Conservation (phyloP, 2,329 filamentous ascomycete species). For the Epichloe hybrida region DNA sequence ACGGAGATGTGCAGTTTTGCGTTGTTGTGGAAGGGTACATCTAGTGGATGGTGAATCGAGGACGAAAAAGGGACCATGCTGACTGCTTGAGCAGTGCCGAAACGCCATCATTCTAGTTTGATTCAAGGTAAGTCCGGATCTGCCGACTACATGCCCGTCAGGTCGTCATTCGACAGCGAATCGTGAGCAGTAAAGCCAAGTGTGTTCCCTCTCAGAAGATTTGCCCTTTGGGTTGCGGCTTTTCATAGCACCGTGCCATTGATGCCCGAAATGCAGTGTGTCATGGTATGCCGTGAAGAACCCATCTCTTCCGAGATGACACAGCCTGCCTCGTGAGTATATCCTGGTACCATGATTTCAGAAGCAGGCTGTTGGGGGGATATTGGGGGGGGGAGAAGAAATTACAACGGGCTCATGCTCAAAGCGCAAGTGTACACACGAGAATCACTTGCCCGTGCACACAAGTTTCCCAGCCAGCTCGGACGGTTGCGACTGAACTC, state of each 20-base stretch:
- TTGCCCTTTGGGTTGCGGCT: background rate
- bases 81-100: too few relatives aligned
- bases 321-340: background rate
- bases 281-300: slow-evolving; percentile 1
- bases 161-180: too few relatives aligned
- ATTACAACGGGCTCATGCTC: background rate
- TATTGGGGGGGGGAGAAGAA: too few relatives aligned
- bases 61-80: background rate
- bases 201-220: too few relatives aligned
- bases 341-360: background rate
- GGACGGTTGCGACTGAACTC: background rate
- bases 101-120: too few relatives aligned
- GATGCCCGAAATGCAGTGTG: background rate
- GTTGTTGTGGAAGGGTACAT: background rate
- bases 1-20: too few relatives aligned
- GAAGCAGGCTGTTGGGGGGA: background rate
- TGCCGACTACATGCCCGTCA: too few relatives aligned
- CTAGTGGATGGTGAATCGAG: background rate
- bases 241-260: background rate
- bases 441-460: background rate
- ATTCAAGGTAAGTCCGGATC: too few relatives aligned
- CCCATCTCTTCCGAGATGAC: background rate
- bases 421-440: too few relatives aligned
- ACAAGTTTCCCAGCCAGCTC: background rate
- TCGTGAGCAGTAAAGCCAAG: background rate